Conservation (phyloP, 176 grass and related monocot species). For the Puya raimondii region DNA sequence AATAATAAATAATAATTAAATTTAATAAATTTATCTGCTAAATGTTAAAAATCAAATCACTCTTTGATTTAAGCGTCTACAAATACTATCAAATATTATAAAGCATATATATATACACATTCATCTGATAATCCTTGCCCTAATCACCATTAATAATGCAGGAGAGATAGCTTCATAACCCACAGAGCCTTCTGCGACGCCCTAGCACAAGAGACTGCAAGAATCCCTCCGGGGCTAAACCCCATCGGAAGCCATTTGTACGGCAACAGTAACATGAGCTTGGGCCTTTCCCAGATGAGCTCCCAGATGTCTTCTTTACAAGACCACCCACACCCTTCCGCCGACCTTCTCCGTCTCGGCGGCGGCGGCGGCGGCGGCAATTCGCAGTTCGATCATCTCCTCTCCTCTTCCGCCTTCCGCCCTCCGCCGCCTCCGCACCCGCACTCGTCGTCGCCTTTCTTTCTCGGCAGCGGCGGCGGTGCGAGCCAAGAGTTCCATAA, state of each 20-base stretch:
- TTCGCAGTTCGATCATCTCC: conserved; percentile 42
- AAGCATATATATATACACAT: no score
- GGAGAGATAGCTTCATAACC: conserved; percentile 98
- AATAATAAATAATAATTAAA: no score
- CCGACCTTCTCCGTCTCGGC: conserved; percentile 33
- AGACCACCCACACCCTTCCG: conserved; percentile 20
- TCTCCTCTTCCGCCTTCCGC: conserved; percentile 35
- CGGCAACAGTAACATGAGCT: conserved; percentile 37
- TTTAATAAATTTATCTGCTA: no score
- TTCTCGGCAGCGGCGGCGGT: conserved; percentile 24
- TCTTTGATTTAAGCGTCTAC: no score
- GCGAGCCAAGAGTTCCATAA: conserved; percentile 37
- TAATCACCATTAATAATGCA: conserved; percentile 19
- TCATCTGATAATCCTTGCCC: no score
- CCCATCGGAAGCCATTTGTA: conserved; percentile 44
- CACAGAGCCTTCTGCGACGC: conserved; percentile 98
- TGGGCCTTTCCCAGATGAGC: conserved; percentile 35
- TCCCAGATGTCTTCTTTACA: conserved; percentile 38
- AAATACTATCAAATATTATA: no score
- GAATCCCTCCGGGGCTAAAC: conserved; percentile 26
- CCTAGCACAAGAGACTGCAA: conserved; percentile 74
- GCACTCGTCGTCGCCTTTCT: conserved; percentile 25
- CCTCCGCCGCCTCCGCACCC: conserved; percentile 6
- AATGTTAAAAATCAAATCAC: background rate
- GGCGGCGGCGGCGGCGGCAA: conserved; percentile 1